Evolutionary conservation across 768 basidiomycete genomes (phyloP), one percentile per base, ranked within the genome.

Genomic region (Hirschioporus abietinus): DNA sequence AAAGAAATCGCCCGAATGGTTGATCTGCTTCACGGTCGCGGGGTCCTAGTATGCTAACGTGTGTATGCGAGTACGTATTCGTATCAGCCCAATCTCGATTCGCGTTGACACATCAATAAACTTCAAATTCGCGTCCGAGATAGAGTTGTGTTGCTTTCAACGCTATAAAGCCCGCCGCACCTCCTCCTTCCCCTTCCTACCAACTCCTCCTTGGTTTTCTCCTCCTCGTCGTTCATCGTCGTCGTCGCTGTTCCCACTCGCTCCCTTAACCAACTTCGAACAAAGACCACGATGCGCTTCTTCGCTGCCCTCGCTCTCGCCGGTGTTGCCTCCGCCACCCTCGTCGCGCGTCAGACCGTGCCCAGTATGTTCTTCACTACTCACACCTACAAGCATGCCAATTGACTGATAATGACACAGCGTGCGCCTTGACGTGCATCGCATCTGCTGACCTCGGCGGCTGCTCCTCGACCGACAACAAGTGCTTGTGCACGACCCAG

Each of bases 401-500:
- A 5, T 24, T 61, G 23, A 25, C 30, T 67, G 42, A 70, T 63
- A 35, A 20, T 57, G 23, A 35, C 26, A 35, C 68, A 90, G 89
- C 58, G 64, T 91, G 90, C 71, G 82, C 86, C 1, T 20, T 18
- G 0, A 0, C 74, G 20, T 92, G 91, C 75, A 70, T 89, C 8
- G 63, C 74, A 7, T 73, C 68, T 66, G 80, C 85, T 8, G 72
- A 82, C 70, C 69, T 78, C 23, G 84, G 77, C 58, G 70, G 68
- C 66, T 92, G 90, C 78, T 17, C 65, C 17, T 9, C 74, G 3
- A 75, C 74, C n/a, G 86, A 91, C 76, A 77, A 83, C 72, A 68
- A 70, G 27, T 93, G 91, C 70, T 77, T 89, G 34, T 91, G 89
- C 82, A 75, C 77, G 6, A 78, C 76, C 72, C 0, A 70, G 23